phyloP scores from a whole-genome alignment of 2,329 filamentous ascomycete genomes.

The Pseudogymnoascus sp. region DNA sequence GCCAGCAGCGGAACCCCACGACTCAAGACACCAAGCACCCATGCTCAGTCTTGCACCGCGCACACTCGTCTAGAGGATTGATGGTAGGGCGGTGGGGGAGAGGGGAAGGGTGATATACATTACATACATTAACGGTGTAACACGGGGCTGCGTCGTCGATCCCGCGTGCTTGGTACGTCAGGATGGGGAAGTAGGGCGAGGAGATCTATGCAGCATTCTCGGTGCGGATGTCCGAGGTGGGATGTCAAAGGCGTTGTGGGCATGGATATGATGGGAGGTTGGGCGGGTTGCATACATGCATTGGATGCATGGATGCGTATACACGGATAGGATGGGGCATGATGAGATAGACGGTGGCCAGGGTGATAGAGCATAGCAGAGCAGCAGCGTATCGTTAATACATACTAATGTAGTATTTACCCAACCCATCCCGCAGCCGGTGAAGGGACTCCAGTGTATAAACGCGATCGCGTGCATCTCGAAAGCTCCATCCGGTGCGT shows the following conservation, averaged over 20 bases:
- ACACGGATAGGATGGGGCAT: not conserved
- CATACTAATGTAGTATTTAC: constrained; percentile 4
- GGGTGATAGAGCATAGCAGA: not conserved
- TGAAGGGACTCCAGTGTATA: not conserved
- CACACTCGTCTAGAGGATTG: too few species aligned
- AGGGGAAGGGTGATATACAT: not conserved
- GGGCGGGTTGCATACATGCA: not conserved
- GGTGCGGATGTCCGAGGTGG: not conserved
- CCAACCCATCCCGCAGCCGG: not conserved
- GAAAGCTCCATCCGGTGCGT: not conserved
- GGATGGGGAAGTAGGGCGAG: not conserved
- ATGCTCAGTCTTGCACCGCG: not conserved
- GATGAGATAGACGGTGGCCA: not conserved
- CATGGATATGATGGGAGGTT: not conserved
- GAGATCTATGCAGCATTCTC: not conserved
- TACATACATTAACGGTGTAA: constrained; percentile 6
- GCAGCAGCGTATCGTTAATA: not conserved
- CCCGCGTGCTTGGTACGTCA: not conserved
- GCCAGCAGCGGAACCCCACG: not conserved
- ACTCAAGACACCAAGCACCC: not conserved
- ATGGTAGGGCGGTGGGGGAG: not conserved
- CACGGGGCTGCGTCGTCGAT: constrained; percentile 1
- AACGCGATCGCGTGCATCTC: not conserved
- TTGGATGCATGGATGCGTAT: not conserved
- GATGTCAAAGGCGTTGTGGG: not conserved